Conservation (phyloP, 116 monocot species). For the Dioscorea cayenensis region DNA sequence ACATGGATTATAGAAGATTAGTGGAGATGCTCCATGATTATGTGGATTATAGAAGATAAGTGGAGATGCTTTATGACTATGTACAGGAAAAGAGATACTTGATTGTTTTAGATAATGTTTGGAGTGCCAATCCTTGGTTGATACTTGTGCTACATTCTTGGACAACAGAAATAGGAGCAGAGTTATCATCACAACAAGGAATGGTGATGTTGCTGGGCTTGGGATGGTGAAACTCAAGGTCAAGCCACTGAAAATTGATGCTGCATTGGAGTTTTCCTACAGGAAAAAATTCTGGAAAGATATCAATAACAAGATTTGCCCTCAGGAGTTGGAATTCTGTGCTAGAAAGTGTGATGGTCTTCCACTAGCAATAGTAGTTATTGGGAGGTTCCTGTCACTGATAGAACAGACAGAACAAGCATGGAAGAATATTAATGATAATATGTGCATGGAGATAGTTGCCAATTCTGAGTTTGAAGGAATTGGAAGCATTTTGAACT, state of each 20-base stretch:
- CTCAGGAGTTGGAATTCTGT: not conserved
- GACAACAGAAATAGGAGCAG: not conserved
- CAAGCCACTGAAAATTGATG: not conserved
- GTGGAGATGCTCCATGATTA: no score
- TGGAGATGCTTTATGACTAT: not conserved
- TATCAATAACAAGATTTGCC: not conserved
- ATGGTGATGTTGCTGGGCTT: not conserved
- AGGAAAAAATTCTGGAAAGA: not conserved
- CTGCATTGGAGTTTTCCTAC: slow-evolving; percentile 5
- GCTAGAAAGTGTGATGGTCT: slow-evolving; percentile 8
- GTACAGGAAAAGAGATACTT: slow-evolving; percentile 9
- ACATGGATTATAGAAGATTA: not conserved
- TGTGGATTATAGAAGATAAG: not conserved
- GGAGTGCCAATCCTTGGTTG: not conserved
- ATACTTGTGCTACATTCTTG: not conserved
- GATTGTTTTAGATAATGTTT: slow-evolving; percentile 25
- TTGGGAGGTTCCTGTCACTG: slow-evolving; percentile 1
- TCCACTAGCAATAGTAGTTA: slow-evolving; percentile 7
- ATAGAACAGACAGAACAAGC: not conserved
- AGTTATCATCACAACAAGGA: slow-evolving; percentile 9
- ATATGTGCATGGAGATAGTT: not conserved
- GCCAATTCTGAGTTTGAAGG: not conserved
- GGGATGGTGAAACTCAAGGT: not conserved
- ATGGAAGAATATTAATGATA: not conserved
- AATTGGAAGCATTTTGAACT: not conserved